Conservation (phyloP, 2,329 filamentous ascomycete genomes). For the Chrysoporthe deuterocubensis region DNA sequence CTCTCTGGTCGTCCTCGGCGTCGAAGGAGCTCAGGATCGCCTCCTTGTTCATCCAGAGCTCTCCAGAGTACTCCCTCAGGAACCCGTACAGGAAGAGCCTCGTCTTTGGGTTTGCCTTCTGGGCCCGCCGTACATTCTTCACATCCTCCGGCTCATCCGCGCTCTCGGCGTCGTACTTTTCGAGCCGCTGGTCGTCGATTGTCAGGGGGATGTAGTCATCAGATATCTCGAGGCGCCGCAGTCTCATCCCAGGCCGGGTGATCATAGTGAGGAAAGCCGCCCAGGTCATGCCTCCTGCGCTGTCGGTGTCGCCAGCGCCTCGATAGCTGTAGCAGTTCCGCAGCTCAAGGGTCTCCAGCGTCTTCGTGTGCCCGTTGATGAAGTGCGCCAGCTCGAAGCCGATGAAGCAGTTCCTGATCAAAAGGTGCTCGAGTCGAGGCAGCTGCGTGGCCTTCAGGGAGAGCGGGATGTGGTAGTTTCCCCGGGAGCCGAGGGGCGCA, state of each 20-base stretch:
- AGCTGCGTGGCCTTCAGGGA: slow-evolving; percentile 28
- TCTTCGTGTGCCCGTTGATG: slow-evolving; percentile 23
- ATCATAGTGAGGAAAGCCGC: slow-evolving; percentile 24
- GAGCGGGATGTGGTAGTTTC: slow-evolving; percentile 26
- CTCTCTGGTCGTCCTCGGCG: slow-evolving; percentile 24
- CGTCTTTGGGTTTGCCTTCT: slow-evolving; percentile 19
- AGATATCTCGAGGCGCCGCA: slow-evolving; percentile 13
- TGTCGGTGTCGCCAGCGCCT: slow-evolving; percentile 9
- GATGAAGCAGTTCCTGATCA: slow-evolving; percentile 27
- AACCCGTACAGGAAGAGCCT: slow-evolving; percentile 26
- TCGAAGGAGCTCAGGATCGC: slow-evolving; percentile 25
- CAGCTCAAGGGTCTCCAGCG: slow-evolving; percentile 24
- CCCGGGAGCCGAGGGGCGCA: slow-evolving; percentile 25
- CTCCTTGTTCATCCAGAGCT: slow-evolving; percentile 30
- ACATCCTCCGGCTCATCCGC: slow-evolving; percentile 27
- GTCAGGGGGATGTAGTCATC: slow-evolving; percentile 27
- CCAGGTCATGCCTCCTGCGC: slow-evolving; percentile 24
- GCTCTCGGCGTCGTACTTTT: slow-evolving; percentile 18
- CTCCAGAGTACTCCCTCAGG: slow-evolving; percentile 27
- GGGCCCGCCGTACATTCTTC: slow-evolving; percentile 25
- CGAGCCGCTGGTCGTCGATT: slow-evolving; percentile 22
- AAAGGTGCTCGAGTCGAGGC: slow-evolving; percentile 23
- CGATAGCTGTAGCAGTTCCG: slow-evolving; percentile 28
- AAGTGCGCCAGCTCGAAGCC: slow-evolving; percentile 29
- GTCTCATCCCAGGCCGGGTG: slow-evolving; percentile 15